A percentile compares a stretch with the other conserved stretches of the same genome.
These are phyloP conservation scores for Nitzschia putrida DNA, from an alignment of 108 stramenopile species.

Conservation along the genomic window DNA sequence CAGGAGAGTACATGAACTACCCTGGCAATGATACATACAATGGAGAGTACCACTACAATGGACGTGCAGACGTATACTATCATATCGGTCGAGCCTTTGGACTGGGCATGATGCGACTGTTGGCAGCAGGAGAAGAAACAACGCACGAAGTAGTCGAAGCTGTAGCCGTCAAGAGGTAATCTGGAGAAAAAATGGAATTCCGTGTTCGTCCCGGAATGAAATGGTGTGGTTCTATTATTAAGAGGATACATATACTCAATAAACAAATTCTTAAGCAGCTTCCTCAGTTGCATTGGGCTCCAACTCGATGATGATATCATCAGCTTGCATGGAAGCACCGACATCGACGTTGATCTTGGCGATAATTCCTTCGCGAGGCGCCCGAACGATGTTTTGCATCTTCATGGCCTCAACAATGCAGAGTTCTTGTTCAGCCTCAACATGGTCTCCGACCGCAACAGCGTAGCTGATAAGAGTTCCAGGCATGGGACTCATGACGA, in stretches of 20 bases:
- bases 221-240: not conserved
- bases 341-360: constrained; percentile 58
- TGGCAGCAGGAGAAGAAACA: constrained; percentile 1
- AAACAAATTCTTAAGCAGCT: constrained; percentile 17
- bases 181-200: not conserved
- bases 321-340: constrained; percentile 73
- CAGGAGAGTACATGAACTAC: constrained; percentile 20
- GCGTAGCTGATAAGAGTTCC: constrained; percentile 82
- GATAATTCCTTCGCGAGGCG: constrained; percentile 69
- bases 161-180: not conserved
- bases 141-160: not conserved
- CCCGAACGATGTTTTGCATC: constrained; percentile 97
- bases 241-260: not conserved
- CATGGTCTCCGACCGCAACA: constrained; percentile 81
- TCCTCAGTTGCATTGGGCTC: constrained; percentile 21
- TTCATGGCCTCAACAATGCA: constrained; percentile 99
- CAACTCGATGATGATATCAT: constrained; percentile 82
- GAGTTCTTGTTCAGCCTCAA: constrained; percentile 91
- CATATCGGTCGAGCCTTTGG: constrained; percentile 40
- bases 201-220: not conserved
- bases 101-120: constrained; percentile 19
- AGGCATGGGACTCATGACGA: constrained; percentile 94
- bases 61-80: constrained; percentile 32
- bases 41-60: constrained; percentile 32
- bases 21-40: constrained; percentile 28